Evolutionary conservation across 192 early-diverging fungal species (phyloP).

Genomic region (Spizellomyces punctatus): DNA sequence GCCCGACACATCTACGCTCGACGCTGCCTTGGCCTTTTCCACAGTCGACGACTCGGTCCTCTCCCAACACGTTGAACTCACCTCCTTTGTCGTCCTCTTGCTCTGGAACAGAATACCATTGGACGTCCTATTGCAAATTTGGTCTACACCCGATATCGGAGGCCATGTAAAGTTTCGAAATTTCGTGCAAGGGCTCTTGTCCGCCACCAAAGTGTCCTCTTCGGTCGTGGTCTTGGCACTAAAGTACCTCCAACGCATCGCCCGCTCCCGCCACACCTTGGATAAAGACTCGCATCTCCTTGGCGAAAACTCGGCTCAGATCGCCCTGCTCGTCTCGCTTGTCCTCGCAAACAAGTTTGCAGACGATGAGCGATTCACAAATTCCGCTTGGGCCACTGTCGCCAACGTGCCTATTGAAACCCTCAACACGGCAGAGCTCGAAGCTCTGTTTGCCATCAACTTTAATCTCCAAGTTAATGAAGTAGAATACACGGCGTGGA

Average conservation of each 20-base stretch:
- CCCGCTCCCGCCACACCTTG: not conserved
- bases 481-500: slow-evolving; percentile 20
- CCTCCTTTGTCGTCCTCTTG: slow-evolving; percentile 9
- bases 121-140: not conserved
- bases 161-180: slow-evolving; percentile 2
- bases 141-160: slow-evolving; percentile 9
- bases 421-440: slow-evolving; percentile 24
- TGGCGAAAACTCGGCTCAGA: not conserved
- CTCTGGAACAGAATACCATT: slow-evolving; percentile 16
- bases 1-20: no score
- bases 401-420: slow-evolving; percentile 1
- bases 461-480: slow-evolving; percentile 16
- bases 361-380: slow-evolving; percentile 33
- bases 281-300: not conserved
- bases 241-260: slow-evolving; percentile 22
- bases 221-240: slow-evolving; percentile 29
- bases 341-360: slow-evolving; percentile 32
- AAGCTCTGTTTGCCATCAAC: slow-evolving; percentile 24
- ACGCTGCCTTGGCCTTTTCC: not conserved
- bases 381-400: slow-evolving; percentile 23
- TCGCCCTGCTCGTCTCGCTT: slow-evolving; percentile 22
- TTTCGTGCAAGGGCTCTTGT: slow-evolving; percentile 9
- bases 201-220: slow-evolving; percentile 29
- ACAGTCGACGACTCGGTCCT: not conserved
- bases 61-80: slow-evolving; percentile 15